phyloP scores from a whole-genome alignment of 2,329 filamentous ascomycete species.

The Cadophora gregata region DNA sequence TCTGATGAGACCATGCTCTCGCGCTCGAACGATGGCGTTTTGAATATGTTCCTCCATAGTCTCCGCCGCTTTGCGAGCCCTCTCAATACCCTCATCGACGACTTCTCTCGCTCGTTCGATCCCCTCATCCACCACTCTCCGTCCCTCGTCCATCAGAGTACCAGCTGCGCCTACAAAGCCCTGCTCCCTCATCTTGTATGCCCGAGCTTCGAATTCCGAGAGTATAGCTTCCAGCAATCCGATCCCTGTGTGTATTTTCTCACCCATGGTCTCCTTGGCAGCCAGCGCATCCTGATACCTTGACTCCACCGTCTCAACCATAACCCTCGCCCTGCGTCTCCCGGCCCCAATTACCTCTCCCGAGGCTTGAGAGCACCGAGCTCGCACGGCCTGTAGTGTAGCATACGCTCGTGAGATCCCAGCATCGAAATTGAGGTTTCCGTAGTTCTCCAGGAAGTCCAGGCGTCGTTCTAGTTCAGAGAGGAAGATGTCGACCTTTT shows the following conservation, averaged over 20 bases:
- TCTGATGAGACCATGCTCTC: conserved; percentile 80
- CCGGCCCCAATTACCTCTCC: conserved; percentile 90
- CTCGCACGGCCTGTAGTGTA: conserved; percentile 84
- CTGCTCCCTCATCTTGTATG: conserved; percentile 78
- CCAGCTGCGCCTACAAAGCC: conserved; percentile 76
- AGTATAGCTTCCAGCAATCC: conserved; percentile 86
- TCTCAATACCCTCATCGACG: conserved; percentile 80
- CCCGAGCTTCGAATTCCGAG: conserved; percentile 81
- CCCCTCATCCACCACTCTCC: conserved; percentile 80
- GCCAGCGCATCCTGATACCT: conserved; percentile 86
- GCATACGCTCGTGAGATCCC: conserved; percentile 85
- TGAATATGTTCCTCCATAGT: conserved; percentile 86
- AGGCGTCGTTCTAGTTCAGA: conserved; percentile 85
- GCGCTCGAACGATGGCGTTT: conserved; percentile 74
- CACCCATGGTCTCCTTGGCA: conserved; percentile 84
- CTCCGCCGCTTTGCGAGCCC: conserved; percentile 81
- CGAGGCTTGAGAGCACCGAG: conserved; percentile 87
- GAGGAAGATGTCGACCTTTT: conserved; percentile 78
- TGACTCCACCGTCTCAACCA: conserved; percentile 90
- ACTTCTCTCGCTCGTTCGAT: conserved; percentile 76
- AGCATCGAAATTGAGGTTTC: conserved; percentile 81
- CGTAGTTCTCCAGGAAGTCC: conserved; percentile 87
- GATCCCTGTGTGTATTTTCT: conserved; percentile 89
- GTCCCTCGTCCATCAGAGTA: conserved; percentile 77
- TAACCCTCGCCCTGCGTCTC: conserved; percentile 79